These are phyloP conservation scores for Ampelocalamus luodianensis DNA, from an alignment of 176 grass and related monocot genomes.

Conservation along the genomic window DNA sequence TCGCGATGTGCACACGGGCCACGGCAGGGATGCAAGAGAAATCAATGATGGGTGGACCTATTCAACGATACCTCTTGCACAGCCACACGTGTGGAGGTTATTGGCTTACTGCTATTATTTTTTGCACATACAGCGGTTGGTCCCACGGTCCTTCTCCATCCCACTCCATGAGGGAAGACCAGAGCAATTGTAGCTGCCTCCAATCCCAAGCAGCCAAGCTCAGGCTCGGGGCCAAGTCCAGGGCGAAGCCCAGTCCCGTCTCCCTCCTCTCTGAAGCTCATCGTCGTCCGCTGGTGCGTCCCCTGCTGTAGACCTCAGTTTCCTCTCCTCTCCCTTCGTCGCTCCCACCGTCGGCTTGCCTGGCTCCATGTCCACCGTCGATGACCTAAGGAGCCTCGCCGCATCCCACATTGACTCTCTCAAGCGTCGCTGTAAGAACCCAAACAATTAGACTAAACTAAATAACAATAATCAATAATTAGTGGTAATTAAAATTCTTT, in stretches of 20 bases:
- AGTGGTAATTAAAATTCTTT: too few relatives aligned
- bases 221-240: slow-evolving; percentile 25
- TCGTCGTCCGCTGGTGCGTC: slow-evolving; percentile 15
- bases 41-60: too few relatives aligned
- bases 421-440: too few relatives aligned
- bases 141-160: too few relatives aligned
- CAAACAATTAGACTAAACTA: too few relatives aligned
- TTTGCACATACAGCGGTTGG: too few relatives aligned
- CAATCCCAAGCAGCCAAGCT: slow-evolving; percentile 7
- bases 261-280: slow-evolving; percentile 28
- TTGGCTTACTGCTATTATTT: too few relatives aligned
- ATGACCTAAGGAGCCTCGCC: slow-evolving; percentile 52
- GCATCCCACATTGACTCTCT: slow-evolving; percentile 49
- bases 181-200: slow-evolving; percentile 10
- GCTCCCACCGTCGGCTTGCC: not conserved
- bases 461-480: too few relatives aligned
- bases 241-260: slow-evolving; percentile 41
- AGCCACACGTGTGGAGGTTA: too few relatives aligned
- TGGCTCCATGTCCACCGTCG: slow-evolving; percentile 30
- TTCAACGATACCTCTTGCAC: too few relatives aligned
- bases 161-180: slow-evolving; percentile 37
- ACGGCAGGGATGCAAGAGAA: too few relatives aligned
- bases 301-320: slow-evolving; percentile 24
- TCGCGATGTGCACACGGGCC: too few relatives aligned
- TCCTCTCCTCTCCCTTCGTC: slow-evolving; percentile 23